Percentiles rank a stretch among this genome's conserved stretches.
phyloP scores from a whole-genome alignment of 208 protist species.

The Entamoeba nuttalli region DNA sequence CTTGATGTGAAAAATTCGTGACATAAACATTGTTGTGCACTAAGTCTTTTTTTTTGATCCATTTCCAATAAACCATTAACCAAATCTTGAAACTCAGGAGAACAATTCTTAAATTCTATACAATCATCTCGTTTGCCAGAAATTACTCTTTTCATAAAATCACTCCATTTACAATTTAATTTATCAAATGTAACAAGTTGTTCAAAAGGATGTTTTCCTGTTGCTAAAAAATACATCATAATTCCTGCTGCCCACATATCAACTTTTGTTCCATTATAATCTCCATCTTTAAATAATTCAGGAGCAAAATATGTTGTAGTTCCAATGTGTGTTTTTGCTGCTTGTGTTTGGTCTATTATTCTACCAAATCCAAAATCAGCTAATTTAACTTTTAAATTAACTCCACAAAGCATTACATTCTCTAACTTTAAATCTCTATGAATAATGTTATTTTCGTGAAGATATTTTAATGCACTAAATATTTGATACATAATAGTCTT shows the following conservation, averaged over 20 bases:
- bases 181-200: neutral
- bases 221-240: neutral
- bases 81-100: neutral
- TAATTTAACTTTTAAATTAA: neutral
- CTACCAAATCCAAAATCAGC: neutral
- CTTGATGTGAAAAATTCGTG: neutral
- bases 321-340: neutral
- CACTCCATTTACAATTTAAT: neutral
- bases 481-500: neutral
- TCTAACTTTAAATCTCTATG: neutral
- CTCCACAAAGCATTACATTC: neutral
- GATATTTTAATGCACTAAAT: neutral
- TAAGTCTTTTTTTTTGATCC: neutral
- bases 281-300: neutral
- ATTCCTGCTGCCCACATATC: neutral
- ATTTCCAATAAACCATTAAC: neutral
- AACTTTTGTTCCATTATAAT: neutral
- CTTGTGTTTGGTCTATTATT: neutral
- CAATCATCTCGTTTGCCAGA: neutral
- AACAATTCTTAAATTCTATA: neutral
- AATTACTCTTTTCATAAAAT: neutral
- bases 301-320: neutral
- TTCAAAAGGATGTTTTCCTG: neutral
- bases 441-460: neutral
- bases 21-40: neutral